phyloP scores from a whole-genome alignment of 164 flowering plant genomes.

The Dillenia suffruticosa region DNA sequence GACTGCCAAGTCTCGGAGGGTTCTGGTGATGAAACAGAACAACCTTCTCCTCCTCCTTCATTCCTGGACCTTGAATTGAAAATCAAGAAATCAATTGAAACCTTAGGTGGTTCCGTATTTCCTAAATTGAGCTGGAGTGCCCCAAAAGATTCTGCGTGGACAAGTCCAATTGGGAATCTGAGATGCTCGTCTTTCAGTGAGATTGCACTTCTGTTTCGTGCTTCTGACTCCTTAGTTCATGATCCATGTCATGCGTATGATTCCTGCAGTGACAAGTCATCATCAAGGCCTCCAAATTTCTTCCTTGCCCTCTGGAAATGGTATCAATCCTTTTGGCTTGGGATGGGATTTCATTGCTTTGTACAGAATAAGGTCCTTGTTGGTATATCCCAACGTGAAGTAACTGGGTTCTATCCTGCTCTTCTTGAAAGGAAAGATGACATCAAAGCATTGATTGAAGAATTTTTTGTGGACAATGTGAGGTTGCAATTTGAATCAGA shows the following conservation, averaged over 20 bases:
- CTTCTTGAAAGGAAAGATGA: slow-evolving; percentile 45
- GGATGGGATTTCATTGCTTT: slow-evolving; percentile 95
- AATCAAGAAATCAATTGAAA: slow-evolving; percentile 57
- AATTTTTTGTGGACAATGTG: slow-evolving; percentile 48
- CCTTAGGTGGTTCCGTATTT: slow-evolving; percentile 75
- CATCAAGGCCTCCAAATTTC: slow-evolving; percentile 53
- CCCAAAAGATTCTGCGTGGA: slow-evolving; percentile 94
- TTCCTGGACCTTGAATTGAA: slow-evolving; percentile 73
- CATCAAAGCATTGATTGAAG: slow-evolving; percentile 31
- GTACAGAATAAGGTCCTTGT: slow-evolving; percentile 38
- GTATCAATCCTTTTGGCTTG: slow-evolving; percentile 64
- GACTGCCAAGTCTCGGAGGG: slow-evolving; percentile 64
- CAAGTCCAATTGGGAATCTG: slow-evolving; percentile 65
- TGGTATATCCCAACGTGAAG: slow-evolving; percentile 86
- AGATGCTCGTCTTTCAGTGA: slow-evolving; percentile 72
- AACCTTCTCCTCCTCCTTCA: slow-evolving; percentile 46
- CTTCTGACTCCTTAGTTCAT: slow-evolving; percentile 77
- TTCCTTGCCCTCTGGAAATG: slow-evolving; percentile 86
- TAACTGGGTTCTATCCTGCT: slow-evolving; percentile 71
- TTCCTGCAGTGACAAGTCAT: slow-evolving; percentile 53
- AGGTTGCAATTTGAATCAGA: slow-evolving; percentile 49
- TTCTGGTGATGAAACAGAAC: slow-evolving; percentile 60
- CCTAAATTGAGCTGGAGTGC: slow-evolving; percentile 98
- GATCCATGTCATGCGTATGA: slow-evolving; percentile 87
- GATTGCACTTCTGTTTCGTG: slow-evolving; percentile 62